Conservation (phyloP, 148 eudicot genomes). For the Oxyria digyna region DNA sequence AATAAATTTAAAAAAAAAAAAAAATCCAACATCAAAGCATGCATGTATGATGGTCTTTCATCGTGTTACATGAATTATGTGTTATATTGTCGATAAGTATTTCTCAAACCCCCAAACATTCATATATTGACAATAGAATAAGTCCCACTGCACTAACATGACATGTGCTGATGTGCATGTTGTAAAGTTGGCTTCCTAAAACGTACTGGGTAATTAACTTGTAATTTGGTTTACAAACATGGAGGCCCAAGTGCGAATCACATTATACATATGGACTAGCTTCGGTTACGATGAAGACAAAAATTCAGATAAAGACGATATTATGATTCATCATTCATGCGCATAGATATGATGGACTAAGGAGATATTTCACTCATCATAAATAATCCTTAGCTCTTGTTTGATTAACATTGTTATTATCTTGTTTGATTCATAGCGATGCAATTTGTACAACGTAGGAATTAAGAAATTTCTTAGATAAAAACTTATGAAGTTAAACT, state of each 20-base stretch:
- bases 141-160: neutral
- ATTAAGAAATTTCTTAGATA: no score
- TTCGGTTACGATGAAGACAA: no score
- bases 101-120: neutral
- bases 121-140: neutral
- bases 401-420: no score
- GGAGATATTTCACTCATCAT: no score
- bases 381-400: no score
- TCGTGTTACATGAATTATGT: neutral
- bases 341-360: no score
- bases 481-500: no score
- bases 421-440: no score
- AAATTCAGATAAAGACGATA: no score
- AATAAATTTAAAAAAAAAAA: neutral
- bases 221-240: neutral
- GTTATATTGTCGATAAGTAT: neutral
- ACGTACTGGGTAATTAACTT: neutral
- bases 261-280: no score
- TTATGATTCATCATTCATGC: no score
- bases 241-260: neutral
- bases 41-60: neutral
- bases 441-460: no score
- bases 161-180: slow-evolving; percentile 5
- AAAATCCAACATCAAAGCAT: slow-evolving; percentile 1
- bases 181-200: neutral